Conservation (phyloP, 2,329 filamentous ascomycete genomes). For the Arachnomyces sp. region DNA sequence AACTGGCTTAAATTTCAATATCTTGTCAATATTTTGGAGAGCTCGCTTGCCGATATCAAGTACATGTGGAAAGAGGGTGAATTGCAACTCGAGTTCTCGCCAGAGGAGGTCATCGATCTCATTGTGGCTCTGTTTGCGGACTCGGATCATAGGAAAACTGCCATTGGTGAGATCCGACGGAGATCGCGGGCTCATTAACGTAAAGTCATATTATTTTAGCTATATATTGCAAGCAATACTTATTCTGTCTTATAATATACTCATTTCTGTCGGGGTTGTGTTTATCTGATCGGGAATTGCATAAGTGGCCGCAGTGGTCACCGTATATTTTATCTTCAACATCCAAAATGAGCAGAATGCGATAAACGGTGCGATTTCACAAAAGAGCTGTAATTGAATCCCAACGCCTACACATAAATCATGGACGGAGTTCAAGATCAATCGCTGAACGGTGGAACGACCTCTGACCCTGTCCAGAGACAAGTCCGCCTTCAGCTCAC, state of each 20-base stretch:
- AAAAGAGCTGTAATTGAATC: neutral
- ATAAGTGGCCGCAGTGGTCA: constrained; percentile 31
- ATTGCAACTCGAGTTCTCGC: constrained; percentile 53
- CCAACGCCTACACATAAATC: constrained; percentile 5
- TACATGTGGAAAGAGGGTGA: constrained; percentile 60
- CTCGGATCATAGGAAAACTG: constrained; percentile 50
- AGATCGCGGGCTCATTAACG: constrained; percentile 16
- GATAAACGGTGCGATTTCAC: neutral
- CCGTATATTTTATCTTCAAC: constrained; percentile 31
- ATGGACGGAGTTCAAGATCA: constrained; percentile 16
- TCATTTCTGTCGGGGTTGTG: neutral
- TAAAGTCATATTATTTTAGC: constrained; percentile 1
- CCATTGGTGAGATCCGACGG: constrained; percentile 50
- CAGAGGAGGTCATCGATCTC: constrained; percentile 55
- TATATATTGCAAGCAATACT: neutral
- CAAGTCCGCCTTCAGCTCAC: constrained; percentile 51
- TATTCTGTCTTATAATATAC: no score
- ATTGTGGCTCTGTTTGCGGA: constrained; percentile 60
- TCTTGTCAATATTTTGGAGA: constrained; percentile 55
- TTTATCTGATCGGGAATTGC: constrained; percentile 15
- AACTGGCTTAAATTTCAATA: constrained; percentile 62
- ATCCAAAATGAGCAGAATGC: neutral
- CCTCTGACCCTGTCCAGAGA: constrained; percentile 25
- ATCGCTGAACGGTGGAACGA: constrained; percentile 12
- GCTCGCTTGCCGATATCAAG: constrained; percentile 57